Base-by-base conservation (phyloP, 768 basidiomycete species). In the Boletus tomentosulus region DNA sequence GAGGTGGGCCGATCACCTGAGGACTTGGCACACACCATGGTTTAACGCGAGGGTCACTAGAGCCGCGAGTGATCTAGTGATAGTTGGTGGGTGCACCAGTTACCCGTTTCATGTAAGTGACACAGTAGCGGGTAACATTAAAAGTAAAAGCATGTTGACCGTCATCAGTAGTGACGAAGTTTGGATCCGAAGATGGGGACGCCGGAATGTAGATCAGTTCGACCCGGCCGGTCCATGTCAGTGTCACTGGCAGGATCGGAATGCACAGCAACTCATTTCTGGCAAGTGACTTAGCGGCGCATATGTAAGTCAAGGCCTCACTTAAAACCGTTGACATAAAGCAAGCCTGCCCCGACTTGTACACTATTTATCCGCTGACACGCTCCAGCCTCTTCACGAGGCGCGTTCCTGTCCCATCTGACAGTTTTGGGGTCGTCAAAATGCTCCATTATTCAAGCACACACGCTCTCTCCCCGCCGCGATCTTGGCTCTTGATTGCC, bases 381-480 rank as follows among this genome's bases (percentile, higher is more conserved):
- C 15, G 48, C 45, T 31, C 19, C 28, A 46, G 11, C 62, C 51
- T 28, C 28, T 59, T 58, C 58, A 53, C 43, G 56, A 53, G 50
- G 62, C 52, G 59, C 48, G 59, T 57, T 56, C 50, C 61, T 65
- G 59, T 60, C 33, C 45, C 47, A 41, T 12, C 12, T 69, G 67
- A 69, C 67, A 69, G 69, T 61, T 68, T 71, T 71, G 58, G 67
- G 67, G 67, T 62, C 56, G 46, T 50, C 28, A 44, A 43, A 48
- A 51, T n/a, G 22, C 54, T 46, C 55, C 60, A 54, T 55, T 53
- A 37, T 34, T 15, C 4, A 34, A 13, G 48, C 46, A 15, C 28
- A 51, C 25, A 34, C 24, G 11, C 37, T 38, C 41, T 48, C 50
- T 19, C 37, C 39, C 39, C 48, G 22, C 39, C 48, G 22, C 48